Evolutionary conservation across 805 yeast genomes (phyloP).

Genomic region (Maudiozyma saulgeensis): DNA sequence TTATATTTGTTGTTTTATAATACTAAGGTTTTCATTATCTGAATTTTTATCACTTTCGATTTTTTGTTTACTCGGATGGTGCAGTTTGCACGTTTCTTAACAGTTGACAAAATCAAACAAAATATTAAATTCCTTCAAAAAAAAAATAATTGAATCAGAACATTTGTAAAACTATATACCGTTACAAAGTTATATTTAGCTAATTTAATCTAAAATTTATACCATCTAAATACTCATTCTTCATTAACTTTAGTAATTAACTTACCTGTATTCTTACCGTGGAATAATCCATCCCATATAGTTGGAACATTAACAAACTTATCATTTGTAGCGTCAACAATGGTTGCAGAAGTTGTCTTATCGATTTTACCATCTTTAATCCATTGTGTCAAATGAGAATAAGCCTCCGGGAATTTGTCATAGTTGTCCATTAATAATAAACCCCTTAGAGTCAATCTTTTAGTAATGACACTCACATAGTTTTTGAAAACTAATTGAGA

Average conservation of each 20-base stretch:
- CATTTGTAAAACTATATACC: not conserved
- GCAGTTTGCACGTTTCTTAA: not conserved
- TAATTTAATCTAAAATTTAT: not conserved
- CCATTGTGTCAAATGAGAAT: slow-evolving; percentile 29
- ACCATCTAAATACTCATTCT: not conserved
- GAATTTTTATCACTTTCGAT: not conserved
- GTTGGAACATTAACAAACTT: slow-evolving; percentile 37
- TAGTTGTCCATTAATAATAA: slow-evolving; percentile 40
- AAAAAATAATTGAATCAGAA: too few relatives aligned
- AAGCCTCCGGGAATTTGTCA: slow-evolving; percentile 32
- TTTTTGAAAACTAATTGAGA: slow-evolving; percentile 30
- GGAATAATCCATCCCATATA: slow-evolving; percentile 39
- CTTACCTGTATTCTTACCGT: slow-evolving; percentile 41
- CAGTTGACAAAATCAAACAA: not conserved
- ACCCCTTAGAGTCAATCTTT: slow-evolving; percentile 45
- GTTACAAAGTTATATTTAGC: not conserved
- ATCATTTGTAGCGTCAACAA: slow-evolving; percentile 34
- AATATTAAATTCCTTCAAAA: not conserved
- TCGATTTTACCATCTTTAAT: slow-evolving; percentile 36
- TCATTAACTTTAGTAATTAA: slow-evolving; percentile 37
- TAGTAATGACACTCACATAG: slow-evolving; percentile 38
- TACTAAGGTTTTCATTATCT: too few relatives aligned
- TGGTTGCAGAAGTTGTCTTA: slow-evolving; percentile 31
- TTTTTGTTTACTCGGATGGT: not conserved
- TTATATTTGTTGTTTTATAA: not conserved